Evolutionary conservation across 1,284 basidiomycete genomes (phyloP).

Genomic region (Leucocoprinus gongylophorus): DNA sequence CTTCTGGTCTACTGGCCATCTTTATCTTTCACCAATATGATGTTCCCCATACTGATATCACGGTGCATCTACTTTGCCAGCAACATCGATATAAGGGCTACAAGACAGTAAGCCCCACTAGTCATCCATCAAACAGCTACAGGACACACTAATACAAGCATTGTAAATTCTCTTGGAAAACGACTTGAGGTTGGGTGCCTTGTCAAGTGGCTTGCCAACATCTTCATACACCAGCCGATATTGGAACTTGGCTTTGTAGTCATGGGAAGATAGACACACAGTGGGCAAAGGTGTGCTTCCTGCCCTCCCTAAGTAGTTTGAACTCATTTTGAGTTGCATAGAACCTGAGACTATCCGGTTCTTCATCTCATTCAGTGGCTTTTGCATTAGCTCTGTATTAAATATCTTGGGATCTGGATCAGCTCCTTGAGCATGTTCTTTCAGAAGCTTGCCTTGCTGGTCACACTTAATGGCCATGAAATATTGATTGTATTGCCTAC

Average conservation of each 20-base stretch:
- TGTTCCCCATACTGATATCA: conserved; percentile 16
- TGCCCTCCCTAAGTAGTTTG: background rate
- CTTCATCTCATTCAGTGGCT: too few species aligned
- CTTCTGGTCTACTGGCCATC: background rate
- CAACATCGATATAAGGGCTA: conserved; percentile 17
- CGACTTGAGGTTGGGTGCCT: background rate
- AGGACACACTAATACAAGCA: conserved; percentile 14
- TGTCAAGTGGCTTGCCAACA: conserved; percentile 3
- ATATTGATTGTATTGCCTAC: background rate
- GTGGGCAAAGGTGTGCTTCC: too few species aligned
- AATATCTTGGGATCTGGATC: background rate
- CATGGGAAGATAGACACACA: background rate
- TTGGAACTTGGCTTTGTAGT: conserved; percentile 10
- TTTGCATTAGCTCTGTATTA: background rate
- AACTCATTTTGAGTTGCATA: background rate
- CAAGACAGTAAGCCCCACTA: background rate
- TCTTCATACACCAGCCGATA: too few species aligned
- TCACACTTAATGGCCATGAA: background rate
- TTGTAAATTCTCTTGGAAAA: conserved; percentile 12
- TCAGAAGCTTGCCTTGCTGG: background rate
- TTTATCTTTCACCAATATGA: background rate
- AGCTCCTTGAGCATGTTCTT: background rate
- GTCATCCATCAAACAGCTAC: too few species aligned
- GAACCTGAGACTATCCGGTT: background rate
- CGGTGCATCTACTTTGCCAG: conserved; percentile 20